Base-by-base conservation (phyloP, 2,329 filamentous ascomycete genomes). In the Paracoccidioides brasiliensis region DNA sequence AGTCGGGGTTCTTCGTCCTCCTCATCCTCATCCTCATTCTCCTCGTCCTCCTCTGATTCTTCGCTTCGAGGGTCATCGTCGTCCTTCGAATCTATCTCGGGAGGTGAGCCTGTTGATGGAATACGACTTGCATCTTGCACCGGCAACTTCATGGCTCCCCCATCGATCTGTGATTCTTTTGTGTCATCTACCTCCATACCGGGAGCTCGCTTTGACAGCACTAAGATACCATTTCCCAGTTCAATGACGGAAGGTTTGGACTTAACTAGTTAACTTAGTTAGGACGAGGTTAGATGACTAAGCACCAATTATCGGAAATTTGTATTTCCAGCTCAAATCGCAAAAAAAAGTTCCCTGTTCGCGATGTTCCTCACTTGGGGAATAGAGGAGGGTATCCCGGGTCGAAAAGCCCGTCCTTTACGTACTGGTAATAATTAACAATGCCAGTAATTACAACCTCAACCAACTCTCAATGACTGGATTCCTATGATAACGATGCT, bases 1-100 rank as follows among this genome's bases (percentile, higher is more conserved):
- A 98, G 80, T 66, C 85, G 86, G 33, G 93, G 94, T 71, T 97
- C 91, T 15, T 97, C 91, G 5, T 96, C 90, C 3, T 93, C 90
- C 0, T 90, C 88, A 0, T 94, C 88, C 0, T 86, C 84, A 0
- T 87, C 85, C 0, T 89, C 85, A 0, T 84, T 83, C 0, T 83
- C 80, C 0, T 83, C 81, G 0, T 82, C 80, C 0, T 82, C 80
- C 0, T 70, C 72, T 3, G 71, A 70, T 3, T 69, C 70, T 33
- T 67, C 65, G n/a, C 65, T 65, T 3, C 65, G 63, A 40, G 61
- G 58, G 44, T 60, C 60, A 35, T 60, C 63, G 46, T 63, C 57
- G 7, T 56, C 61, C 38, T 64, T 59, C 22, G 63, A 64, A 35
- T 65, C 62, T 44, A 61, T 58, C 15, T 52, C 52, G 4, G 14